phyloP scores from a whole-genome alignment of 257 asterid species.

The Cynanchum wilfordii region DNA sequence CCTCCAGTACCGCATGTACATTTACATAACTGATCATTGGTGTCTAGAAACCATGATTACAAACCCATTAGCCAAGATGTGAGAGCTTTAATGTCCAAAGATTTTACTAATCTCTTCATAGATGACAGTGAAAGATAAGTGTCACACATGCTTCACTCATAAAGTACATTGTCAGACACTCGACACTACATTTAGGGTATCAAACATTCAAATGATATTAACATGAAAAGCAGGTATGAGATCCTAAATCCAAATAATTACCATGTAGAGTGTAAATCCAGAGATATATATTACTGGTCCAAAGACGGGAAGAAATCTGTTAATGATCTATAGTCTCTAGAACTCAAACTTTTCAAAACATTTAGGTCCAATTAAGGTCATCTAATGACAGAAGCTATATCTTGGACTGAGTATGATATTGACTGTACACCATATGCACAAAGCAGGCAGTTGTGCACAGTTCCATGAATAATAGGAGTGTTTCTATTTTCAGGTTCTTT shows the following conservation, averaged over 20 bases:
- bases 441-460: not conserved
- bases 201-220: not conserved
- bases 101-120: not conserved
- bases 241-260: not conserved
- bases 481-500: not conserved
- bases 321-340: not conserved
- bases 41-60: slow-evolving; percentile 43
- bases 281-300: not conserved
- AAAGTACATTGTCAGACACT: not conserved
- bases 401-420: not conserved
- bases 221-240: not conserved
- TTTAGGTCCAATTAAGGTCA: not conserved
- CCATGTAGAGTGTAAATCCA: not conserved
- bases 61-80: slow-evolving; percentile 1
- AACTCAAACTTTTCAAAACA: not conserved
- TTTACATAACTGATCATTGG: slow-evolving; percentile 95
- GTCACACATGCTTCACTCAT: not conserved
- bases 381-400: not conserved
- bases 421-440: not conserved
- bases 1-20: slow-evolving; percentile 92
- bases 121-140: not conserved
- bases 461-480: not conserved
- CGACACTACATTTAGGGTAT: not conserved
- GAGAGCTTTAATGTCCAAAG: not conserved
- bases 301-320: not conserved